phyloP scores from a whole-genome alignment of 192 early-diverging fungal species.

The Spinellus fusiger region DNA sequence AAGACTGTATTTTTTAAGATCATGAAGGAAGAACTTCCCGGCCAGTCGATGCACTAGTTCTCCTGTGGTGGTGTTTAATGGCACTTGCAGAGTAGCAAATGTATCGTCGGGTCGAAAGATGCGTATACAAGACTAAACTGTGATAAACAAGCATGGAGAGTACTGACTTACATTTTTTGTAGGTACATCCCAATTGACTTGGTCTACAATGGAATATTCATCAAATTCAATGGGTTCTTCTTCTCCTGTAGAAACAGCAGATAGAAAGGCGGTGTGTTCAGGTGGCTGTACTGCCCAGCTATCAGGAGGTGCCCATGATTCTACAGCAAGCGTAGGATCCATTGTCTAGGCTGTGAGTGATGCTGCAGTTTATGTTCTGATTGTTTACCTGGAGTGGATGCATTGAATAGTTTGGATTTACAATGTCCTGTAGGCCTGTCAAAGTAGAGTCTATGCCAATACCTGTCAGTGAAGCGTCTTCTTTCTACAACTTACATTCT shows the following conservation, averaged over 20 bases:
- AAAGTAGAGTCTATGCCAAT: slow-evolving; percentile 37
- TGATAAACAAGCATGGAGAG: slow-evolving; percentile 27
- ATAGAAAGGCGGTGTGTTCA: not conserved
- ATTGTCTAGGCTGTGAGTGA: no score
- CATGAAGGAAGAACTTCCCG: slow-evolving; percentile 78
- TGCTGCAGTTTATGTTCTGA: no score
- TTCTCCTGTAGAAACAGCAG: slow-evolving; percentile 23
- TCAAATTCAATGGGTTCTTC: slow-evolving; percentile 18
- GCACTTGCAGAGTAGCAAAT: slow-evolving; percentile 71
- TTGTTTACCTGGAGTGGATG: no score
- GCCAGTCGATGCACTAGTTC: slow-evolving; percentile 69
- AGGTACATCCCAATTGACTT: slow-evolving; percentile 4
- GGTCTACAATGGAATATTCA: slow-evolving; percentile 21
- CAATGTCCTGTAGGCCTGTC: slow-evolving; percentile 40
- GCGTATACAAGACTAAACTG: slow-evolving; percentile 57
- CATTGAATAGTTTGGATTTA: slow-evolving; percentile 26
- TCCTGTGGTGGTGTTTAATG: slow-evolving; percentile 60
- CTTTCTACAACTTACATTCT: slow-evolving; percentile 8
- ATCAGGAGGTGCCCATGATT: slow-evolving; percentile 62
- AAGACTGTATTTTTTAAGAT: slow-evolving; percentile 42
- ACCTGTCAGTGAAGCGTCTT: no score
- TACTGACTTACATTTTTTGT: slow-evolving; percentile 16
- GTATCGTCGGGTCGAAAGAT: slow-evolving; percentile 77
- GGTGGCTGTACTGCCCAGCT: slow-evolving; percentile 65
- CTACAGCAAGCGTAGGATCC: slow-evolving; percentile 10